Evolutionary conservation across 2,329 filamentous ascomycete species (phyloP), one percentile per base, ranked within the genome.

Genomic region (Pseudodiploospora longispora): DNA sequence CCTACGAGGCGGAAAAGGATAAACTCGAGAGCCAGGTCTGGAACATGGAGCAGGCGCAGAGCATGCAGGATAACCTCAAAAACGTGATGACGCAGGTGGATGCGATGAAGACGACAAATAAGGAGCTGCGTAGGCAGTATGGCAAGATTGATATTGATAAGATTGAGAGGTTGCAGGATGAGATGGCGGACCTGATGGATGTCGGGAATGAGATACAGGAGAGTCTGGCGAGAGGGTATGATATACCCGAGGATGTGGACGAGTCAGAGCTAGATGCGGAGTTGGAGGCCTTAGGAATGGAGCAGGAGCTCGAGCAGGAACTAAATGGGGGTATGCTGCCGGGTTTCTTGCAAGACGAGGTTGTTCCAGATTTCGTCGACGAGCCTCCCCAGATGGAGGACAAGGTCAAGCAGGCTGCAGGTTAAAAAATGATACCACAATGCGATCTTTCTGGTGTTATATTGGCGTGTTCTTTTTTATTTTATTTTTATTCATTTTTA

Each of bases 21-120:
- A 90, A 97, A 68, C 81, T 97, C 43, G 86, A 95, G 68, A 78
- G 84, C 52, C 93, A 98, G 69, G 87, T 87, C 27, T 97, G 90
- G 90, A 97, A 97, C 70, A 96, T 98, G 90, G 90, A 97, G 70
- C 90, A 96, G 68, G 90, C 91, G 3, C 85, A 86, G 62, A 94
- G 90, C 77, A 96, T 97, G 91, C 89, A 95, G 70, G 91, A 97
- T 69, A 97, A 97, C 61, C 78, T 98, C 42, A 93, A 94, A 66
- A 97, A 97, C 66, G 91, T 93, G 51, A 96, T 96, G 90, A 94
- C 89, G 12, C 96, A 93, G 29, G 90, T 97, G 37, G 91, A 97
- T 63, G 90, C 91, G 8, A 91, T 98, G 80, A 94, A 96, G 77
- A 89, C 85, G 2, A 96, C 91, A 27, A 95, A 93, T 58, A 95